Conservation (phyloP, 768 basidiomycete genomes). For the Termitomyces sp. region DNA sequence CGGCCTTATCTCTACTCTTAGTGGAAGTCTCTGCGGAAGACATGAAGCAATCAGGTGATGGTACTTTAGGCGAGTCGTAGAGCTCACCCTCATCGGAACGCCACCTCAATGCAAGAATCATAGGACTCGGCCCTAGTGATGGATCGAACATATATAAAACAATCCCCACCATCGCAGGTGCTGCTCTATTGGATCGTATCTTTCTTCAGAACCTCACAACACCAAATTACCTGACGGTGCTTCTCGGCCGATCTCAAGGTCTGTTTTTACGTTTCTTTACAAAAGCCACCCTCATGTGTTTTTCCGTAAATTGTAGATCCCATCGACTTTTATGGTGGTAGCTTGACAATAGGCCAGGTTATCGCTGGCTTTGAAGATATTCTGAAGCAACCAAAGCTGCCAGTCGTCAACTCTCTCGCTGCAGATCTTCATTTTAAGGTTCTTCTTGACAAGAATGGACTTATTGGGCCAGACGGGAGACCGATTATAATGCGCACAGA, state of each 20-base stretch:
- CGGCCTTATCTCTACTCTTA: slow-evolving; percentile 14
- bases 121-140: slow-evolving; percentile 61
- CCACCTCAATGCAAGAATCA: slow-evolving; percentile 20
- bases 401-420: slow-evolving; percentile 35
- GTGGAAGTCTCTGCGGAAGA: slow-evolving; percentile 32
- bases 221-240: slow-evolving; percentile 57
- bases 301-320: neutral
- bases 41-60: slow-evolving; percentile 23
- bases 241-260: slow-evolving; percentile 53
- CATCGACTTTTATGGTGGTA: slow-evolving; percentile 33
- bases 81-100: neutral
- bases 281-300: neutral
- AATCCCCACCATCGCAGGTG: slow-evolving; percentile 31
- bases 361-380: slow-evolving; percentile 22
- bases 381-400: slow-evolving; percentile 42
- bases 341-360: slow-evolving; percentile 58
- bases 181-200: slow-evolving; percentile 57
- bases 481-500: slow-evolving; percentile 36
- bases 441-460: slow-evolving; percentile 52
- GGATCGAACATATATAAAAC: slow-evolving; percentile 40
- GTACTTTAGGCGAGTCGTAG: slow-evolving; percentile 19
- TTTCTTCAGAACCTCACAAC: slow-evolving; percentile 54
- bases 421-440: slow-evolving; percentile 61
- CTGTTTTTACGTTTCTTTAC: neutral
- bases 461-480: slow-evolving; percentile 57